Conservation (phyloP, 1,284 basidiomycete species). For the Sanghuangporus weigelae region DNA sequence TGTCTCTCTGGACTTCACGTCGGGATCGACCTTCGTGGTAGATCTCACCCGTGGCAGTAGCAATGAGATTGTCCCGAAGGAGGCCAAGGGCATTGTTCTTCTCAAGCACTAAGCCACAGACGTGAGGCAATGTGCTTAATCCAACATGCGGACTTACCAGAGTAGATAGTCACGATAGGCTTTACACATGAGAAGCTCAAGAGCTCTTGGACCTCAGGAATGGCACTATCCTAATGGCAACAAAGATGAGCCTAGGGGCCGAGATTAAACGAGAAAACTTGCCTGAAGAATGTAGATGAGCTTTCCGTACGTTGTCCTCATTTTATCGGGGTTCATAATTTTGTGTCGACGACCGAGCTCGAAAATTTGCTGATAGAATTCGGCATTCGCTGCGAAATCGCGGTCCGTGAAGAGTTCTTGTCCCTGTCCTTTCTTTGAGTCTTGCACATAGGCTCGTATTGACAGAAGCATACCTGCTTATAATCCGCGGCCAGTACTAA, state of each 20-base stretch:
- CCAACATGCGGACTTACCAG: constrained; percentile 6
- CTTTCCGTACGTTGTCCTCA: constrained; percentile 84
- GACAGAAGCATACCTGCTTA: constrained; percentile 39
- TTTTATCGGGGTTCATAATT: constrained; percentile 82
- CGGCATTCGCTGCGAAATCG: constrained; percentile 69
- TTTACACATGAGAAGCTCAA: constrained; percentile 69
- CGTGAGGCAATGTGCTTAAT: background rate
- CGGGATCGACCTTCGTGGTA: constrained; percentile 63
- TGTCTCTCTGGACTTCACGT: constrained; percentile 72
- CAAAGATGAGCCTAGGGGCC: constrained; percentile 4
- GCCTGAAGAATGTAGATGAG: constrained; percentile 78
- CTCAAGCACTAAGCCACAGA: constrained; percentile 41
- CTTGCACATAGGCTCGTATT: background rate
- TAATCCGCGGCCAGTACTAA: constrained; percentile 75
- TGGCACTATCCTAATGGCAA: constrained; percentile 63
- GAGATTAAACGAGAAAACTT: constrained; percentile 9
- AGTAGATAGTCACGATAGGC: constrained; percentile 69
- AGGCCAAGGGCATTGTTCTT: constrained; percentile 56
- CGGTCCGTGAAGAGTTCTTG: constrained; percentile 74
- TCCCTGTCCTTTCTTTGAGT: constrained; percentile 31
- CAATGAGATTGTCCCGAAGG: constrained; percentile 67
- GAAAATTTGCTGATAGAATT: constrained; percentile 72
- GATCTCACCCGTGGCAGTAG: constrained; percentile 73
- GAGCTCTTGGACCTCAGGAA: constrained; percentile 68
- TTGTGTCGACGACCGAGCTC: constrained; percentile 79